These are phyloP conservation scores for Brassica juncea DNA, from an alignment of 345 rosid species.

Conservation along the genomic window DNA sequence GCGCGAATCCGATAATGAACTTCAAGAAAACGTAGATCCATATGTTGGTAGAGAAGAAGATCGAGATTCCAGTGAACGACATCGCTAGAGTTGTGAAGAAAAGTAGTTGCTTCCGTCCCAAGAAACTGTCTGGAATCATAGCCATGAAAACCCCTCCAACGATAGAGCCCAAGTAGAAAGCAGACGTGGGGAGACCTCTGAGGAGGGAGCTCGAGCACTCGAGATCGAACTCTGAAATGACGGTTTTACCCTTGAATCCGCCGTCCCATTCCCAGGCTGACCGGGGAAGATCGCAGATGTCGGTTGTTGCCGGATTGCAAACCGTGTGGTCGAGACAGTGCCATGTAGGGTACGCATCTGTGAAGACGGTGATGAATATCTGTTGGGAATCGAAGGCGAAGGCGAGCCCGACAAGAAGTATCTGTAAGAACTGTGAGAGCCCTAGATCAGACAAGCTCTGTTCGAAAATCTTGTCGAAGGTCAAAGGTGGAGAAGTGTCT, in stretches of 20 bases:
- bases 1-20: background rate
- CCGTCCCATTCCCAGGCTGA: background rate
- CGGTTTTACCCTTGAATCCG: background rate
- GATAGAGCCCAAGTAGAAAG: background rate
- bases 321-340: conserved; percentile 1
- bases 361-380: background rate
- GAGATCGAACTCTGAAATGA: background rate
- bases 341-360: background rate
- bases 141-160: background rate
- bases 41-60: background rate
- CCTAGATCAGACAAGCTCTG: background rate
- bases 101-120: background rate
- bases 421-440: background rate
- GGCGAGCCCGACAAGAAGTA: background rate
- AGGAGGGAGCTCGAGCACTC: background rate
- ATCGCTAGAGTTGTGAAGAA: background rate
- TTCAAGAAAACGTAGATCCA: background rate
- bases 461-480: background rate
- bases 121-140: background rate
- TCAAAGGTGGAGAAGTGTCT: background rate
- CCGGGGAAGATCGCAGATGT: background rate
- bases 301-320: background rate
- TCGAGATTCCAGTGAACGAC: background rate
- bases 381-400: background rate
- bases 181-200: background rate